phyloP scores from a whole-genome alignment of 2,329 filamentous ascomycete species.

The Mycosphaerelloides madeirae region DNA sequence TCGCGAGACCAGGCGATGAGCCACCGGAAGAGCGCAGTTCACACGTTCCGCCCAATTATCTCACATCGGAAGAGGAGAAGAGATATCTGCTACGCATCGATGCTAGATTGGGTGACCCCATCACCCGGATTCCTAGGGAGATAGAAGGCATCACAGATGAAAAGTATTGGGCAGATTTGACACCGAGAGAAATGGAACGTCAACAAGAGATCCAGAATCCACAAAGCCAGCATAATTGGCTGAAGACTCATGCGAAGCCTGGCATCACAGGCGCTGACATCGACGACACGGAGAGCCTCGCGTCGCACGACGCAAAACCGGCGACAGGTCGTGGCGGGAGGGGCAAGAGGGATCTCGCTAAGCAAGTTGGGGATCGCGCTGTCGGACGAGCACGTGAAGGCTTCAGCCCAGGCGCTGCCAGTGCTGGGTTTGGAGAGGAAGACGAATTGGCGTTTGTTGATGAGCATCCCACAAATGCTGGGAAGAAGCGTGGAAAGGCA shows the following conservation, averaged over 20 bases:
- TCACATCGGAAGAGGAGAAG: slow-evolving; percentile 66
- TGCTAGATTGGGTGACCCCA: slow-evolving; percentile 41
- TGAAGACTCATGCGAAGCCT: slow-evolving; percentile 40
- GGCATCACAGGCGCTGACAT: slow-evolving; percentile 18
- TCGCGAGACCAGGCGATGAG: slow-evolving; percentile 12
- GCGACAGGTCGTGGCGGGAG: slow-evolving; percentile 32
- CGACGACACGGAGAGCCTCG: slow-evolving; percentile 66
- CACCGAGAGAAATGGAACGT: slow-evolving; percentile 44
- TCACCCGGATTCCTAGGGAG: slow-evolving; percentile 11
- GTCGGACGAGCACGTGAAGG: slow-evolving; percentile 33
- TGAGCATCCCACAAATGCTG: slow-evolving; percentile 21
- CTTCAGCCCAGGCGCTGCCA: slow-evolving; percentile 31
- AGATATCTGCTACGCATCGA: slow-evolving; percentile 68
- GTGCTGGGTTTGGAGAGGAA: slow-evolving; percentile 26
- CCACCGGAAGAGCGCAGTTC: slow-evolving; percentile 35
- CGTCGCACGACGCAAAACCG: slow-evolving; percentile 73
- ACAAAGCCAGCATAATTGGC: slow-evolving; percentile 92
- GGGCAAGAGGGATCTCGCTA: slow-evolving; percentile 29
- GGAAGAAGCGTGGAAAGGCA: slow-evolving; percentile 32
- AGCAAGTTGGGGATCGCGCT: slow-evolving; percentile 34
- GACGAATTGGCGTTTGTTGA: slow-evolving; percentile 35
- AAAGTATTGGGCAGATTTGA: slow-evolving; percentile 35
- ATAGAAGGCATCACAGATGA: slow-evolving; percentile 17
- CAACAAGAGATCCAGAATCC: slow-evolving; percentile 66
- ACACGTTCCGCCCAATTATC: slow-evolving; percentile 57